A percentile compares a stretch with the other conserved stretches of the same genome.
Evolutionary conservation across 371 early-diverging fungal genomes (phyloP).

Genomic region (Saksenaea oblongispora): DNA sequence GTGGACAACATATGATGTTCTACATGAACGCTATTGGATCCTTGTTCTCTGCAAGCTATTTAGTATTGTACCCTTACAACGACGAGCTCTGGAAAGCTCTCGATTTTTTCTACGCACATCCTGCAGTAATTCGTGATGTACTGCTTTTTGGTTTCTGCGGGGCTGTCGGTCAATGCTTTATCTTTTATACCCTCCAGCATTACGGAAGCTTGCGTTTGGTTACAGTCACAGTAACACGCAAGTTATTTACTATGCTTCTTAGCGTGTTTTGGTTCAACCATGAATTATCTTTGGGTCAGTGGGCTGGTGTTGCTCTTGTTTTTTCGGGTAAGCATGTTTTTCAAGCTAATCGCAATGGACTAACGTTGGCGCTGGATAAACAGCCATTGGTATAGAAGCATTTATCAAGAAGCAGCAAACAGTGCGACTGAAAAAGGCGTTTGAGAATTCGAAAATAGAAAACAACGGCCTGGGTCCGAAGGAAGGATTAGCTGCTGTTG

Average conservation of each 20-base stretch:
- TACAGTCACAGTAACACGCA: conserved; percentile 95
- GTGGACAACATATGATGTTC: conserved; percentile 97
- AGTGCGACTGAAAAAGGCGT: not conserved
- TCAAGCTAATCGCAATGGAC: not conserved
- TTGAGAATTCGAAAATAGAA: conserved; percentile 14
- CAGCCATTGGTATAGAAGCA: conserved; percentile 74
- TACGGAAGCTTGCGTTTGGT: conserved; percentile 92
- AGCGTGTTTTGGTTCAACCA: conserved; percentile 91
- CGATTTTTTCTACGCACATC: conserved; percentile 74
- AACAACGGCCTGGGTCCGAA: not conserved
- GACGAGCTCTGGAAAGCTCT: conserved; percentile 81
- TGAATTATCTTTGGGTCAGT: conserved; percentile 76
- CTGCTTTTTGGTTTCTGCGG: conserved; percentile 89
- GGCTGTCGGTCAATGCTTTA: conserved; percentile 96
- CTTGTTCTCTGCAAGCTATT: conserved; percentile 67
- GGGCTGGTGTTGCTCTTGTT: conserved; percentile 85
- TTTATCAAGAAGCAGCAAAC: conserved; percentile 57
- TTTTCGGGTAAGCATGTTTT: conserved; percentile 63
- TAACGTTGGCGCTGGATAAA: not conserved
- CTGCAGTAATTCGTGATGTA: conserved; percentile 82
- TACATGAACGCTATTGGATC: conserved; percentile 91
- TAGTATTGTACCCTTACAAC: conserved; percentile 69
- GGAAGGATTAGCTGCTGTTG: too few species aligned
- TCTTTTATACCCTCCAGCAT: conserved; percentile 91
- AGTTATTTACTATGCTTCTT: conserved; percentile 93